Percentiles rank a stretch among this genome's conserved stretches.
phyloP scores from a whole-genome alignment of 2,329 filamentous ascomycete genomes.

The Emericellopsis atlantica region DNA sequence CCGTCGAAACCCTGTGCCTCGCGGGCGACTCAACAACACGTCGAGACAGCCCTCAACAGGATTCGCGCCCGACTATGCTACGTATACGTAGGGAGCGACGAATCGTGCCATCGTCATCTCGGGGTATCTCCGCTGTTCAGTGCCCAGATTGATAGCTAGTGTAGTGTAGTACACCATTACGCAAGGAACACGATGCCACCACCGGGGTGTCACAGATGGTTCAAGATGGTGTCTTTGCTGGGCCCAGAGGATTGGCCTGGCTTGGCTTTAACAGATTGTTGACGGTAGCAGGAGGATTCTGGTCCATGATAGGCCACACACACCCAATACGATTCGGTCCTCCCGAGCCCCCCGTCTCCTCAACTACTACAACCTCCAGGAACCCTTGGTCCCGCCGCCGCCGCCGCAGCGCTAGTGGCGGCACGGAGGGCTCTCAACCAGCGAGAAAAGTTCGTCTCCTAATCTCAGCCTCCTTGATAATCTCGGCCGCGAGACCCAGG shows the following conservation, averaged over 20 bases:
- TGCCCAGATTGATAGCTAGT: no score
- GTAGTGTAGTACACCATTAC: no score
- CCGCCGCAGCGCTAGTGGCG: background rate
- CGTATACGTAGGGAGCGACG: background rate
- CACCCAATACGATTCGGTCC: background rate
- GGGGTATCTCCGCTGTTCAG: no score
- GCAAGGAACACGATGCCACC: no score
- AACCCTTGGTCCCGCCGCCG: no score
- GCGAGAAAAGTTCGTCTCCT: constrained; percentile 52
- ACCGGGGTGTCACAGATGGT: no score
- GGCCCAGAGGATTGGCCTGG: background rate
- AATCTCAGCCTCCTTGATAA: constrained; percentile 67
- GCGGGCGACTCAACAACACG: background rate
- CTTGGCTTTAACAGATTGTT: background rate
- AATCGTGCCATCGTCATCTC: background rate
- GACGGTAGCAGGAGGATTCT: background rate
- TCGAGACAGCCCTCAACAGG: background rate
- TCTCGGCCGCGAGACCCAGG: constrained; percentile 63
- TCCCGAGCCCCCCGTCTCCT: background rate
- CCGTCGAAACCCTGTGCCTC: background rate
- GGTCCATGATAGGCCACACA: background rate
- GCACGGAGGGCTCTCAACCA: constrained; percentile 23
- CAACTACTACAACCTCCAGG: background rate
- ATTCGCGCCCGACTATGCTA: background rate
- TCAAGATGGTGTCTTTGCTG: no score